Conservation (phyloP, 2,329 filamentous ascomycete genomes). For the Claviceps paspali region DNA sequence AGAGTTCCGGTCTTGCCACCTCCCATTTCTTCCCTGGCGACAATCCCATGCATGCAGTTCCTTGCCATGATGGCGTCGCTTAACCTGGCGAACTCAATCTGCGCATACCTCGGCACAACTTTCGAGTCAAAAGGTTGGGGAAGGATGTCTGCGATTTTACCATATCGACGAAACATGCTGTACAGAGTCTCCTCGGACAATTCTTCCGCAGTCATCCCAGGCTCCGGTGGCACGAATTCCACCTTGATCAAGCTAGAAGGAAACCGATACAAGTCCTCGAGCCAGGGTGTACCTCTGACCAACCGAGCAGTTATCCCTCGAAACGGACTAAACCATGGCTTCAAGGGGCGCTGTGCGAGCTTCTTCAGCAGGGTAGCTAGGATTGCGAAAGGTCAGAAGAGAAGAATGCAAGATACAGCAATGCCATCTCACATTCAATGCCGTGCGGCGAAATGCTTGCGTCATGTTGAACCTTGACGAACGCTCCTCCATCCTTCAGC, state of each 20-base stretch:
- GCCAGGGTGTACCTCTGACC: constrained; percentile 78
- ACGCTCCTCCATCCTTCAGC: constrained; percentile 83
- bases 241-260: constrained; percentile 64
- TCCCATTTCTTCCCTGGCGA: constrained; percentile 51
- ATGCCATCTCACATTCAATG: constrained; percentile 23
- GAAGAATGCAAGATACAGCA: neutral
- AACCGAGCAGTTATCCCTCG: constrained; percentile 52
- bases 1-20: constrained; percentile 64
- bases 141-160: constrained; percentile 75
- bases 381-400: neutral
- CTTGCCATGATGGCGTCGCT: constrained; percentile 74
- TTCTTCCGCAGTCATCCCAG: constrained; percentile 59
- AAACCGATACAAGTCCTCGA: constrained; percentile 78
- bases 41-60: constrained; percentile 81
- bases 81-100: constrained; percentile 58
- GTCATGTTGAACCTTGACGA: constrained; percentile 63
- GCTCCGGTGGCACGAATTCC: constrained; percentile 63
- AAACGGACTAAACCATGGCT: constrained; percentile 84
- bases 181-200: constrained; percentile 79
- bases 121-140: constrained; percentile 79
- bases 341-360: constrained; percentile 55
- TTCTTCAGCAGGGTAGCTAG: constrained; percentile 40
- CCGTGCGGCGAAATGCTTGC: constrained; percentile 22
- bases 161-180: constrained; percentile 74
- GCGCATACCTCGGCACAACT: constrained; percentile 62